These are phyloP conservation scores for Kurtzmaniella fragi DNA, from an alignment of 805 yeast genomes.

Conservation along the genomic window DNA sequence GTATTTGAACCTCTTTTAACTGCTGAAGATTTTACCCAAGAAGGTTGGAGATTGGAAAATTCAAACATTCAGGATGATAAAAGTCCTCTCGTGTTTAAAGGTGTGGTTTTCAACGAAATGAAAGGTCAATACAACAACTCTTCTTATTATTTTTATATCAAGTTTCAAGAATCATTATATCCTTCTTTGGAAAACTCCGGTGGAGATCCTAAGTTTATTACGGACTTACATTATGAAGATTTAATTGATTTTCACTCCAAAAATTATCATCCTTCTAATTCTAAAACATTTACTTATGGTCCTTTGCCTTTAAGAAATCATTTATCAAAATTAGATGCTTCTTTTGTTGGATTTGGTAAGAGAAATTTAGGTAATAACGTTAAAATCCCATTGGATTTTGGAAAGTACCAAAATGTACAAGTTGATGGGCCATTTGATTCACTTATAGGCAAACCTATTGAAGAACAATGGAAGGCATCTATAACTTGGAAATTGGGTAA, in stretches of 20 bases:
- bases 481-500: constrained; percentile 85
- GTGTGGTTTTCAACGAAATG: constrained; percentile 98
- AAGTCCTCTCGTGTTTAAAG: constrained; percentile 73
- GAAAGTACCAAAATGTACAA: constrained; percentile 15
- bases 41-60: constrained; percentile 95
- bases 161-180: constrained; percentile 76
- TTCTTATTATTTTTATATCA: constrained; percentile 77
- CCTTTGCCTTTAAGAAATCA: constrained; percentile 60
- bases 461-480: constrained; percentile 72
- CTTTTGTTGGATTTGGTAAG: constrained; percentile 50
- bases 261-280: constrained; percentile 87
- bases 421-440: constrained; percentile 74
- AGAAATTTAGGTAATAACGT: constrained; percentile 25
- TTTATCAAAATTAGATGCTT: constrained; percentile 49
- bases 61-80: constrained; percentile 49
- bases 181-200: constrained; percentile 88
- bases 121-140: constrained; percentile 94
- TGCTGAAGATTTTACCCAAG: constrained; percentile 82
- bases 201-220: constrained; percentile 84
- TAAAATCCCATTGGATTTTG: constrained; percentile 34
- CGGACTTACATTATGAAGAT: constrained; percentile 69
- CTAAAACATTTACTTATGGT: constrained; percentile 86
- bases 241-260: constrained; percentile 68
- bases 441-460: constrained; percentile 49
- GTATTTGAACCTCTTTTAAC: constrained; percentile 77